A percentile compares a stretch with the other conserved stretches of the same genome.
phyloP scores from a whole-genome alignment of 768 basidiomycete species.

The Nevesoporus exiguus region DNA sequence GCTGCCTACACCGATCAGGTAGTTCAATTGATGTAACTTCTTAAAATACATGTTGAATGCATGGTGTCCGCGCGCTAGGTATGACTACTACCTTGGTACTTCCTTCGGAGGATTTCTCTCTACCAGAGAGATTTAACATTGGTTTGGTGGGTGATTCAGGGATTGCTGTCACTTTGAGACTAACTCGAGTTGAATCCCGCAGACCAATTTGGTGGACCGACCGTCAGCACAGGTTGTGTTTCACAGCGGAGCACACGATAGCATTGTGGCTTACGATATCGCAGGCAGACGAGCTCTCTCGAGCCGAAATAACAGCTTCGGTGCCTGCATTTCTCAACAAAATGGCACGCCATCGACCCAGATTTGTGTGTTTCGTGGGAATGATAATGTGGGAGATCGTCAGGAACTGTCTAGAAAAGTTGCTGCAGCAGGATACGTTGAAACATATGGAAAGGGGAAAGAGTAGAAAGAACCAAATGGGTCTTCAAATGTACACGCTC shows the following conservation, averaged over 20 bases:
- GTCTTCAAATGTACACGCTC: slow-evolving; percentile 26
- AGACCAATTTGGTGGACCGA: slow-evolving; percentile 77
- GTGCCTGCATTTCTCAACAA: slow-evolving; percentile 62
- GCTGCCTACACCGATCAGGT: slow-evolving; percentile 66
- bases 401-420: slow-evolving; percentile 36
- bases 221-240: slow-evolving; percentile 58
- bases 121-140: slow-evolving; percentile 55
- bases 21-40: background rate
- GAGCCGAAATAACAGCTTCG: slow-evolving; percentile 46
- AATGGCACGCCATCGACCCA: slow-evolving; percentile 52
- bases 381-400: slow-evolving; percentile 55
- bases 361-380: slow-evolving; percentile 76
- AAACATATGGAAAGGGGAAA: slow-evolving; percentile 6
- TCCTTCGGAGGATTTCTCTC: slow-evolving; percentile 56
- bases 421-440: slow-evolving; percentile 2
- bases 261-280: background rate
- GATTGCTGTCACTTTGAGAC: background rate
- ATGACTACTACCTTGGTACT: slow-evolving; percentile 51
- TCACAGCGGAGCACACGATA: background rate
- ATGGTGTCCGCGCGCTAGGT: slow-evolving; percentile 34
- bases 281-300: slow-evolving; percentile 55
- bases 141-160: slow-evolving; percentile 53
- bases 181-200: background rate
- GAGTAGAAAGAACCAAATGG: slow-evolving; percentile 10
- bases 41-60: background rate